Evolutionary conservation across 257 asterid species (phyloP).

Genomic region (Fraxinus anomala): DNA sequence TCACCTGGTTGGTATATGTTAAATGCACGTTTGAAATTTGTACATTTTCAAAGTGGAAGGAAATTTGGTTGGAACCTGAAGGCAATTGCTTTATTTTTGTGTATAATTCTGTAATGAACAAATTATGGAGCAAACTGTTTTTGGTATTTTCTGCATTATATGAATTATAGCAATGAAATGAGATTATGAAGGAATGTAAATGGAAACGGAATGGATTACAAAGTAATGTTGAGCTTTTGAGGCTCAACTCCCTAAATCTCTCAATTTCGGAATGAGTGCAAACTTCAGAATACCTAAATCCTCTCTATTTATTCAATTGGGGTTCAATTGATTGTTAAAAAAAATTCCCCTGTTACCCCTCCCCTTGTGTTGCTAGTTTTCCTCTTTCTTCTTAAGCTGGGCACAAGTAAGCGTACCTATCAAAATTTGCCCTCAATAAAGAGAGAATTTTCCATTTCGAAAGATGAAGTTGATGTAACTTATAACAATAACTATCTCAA

Average conservation of each 20-base stretch:
- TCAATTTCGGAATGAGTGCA: background rate
- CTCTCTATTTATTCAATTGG: background rate
- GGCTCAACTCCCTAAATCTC: background rate
- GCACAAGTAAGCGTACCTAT: background rate
- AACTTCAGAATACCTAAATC: background rate
- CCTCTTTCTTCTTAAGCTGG: background rate
- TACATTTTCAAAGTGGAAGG: background rate
- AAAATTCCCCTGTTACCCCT: background rate
- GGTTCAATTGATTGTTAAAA: background rate
- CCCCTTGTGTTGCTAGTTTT: background rate
- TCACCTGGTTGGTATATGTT: background rate
- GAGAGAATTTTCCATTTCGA: background rate
- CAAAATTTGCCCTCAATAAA: background rate
- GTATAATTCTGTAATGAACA: background rate
- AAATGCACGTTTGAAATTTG: background rate
- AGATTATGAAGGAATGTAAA: background rate
- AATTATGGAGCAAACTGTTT: background rate
- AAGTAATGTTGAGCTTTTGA: background rate
- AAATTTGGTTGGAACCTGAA: background rate
- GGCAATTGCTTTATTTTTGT: background rate
- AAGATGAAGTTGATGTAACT: background rate
- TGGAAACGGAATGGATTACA: background rate
- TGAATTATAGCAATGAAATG: background rate
- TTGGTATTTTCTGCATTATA: background rate
- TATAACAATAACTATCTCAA: background rate